Conservation (phyloP, 2,329 filamentous ascomycete species). For the Lachnellula occidentalis region DNA sequence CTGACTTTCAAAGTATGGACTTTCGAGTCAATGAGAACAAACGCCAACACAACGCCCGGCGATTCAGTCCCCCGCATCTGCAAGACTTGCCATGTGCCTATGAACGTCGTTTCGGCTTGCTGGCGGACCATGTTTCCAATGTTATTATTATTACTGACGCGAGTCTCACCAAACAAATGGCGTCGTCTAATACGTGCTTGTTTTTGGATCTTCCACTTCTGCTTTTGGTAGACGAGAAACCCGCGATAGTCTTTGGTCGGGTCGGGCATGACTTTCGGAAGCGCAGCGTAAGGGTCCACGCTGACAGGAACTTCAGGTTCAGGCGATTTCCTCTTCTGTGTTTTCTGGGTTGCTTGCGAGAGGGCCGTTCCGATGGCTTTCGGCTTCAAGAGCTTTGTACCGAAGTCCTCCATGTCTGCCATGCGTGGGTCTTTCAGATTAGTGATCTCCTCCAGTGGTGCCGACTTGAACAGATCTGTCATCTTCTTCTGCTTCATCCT, state of each 20-base stretch:
- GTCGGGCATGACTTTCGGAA: slow-evolving; percentile 79
- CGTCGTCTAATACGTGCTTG: slow-evolving; percentile 78
- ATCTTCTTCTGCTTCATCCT: slow-evolving; percentile 98
- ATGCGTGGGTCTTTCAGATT: slow-evolving; percentile 52
- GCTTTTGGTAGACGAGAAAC: slow-evolving; percentile 91
- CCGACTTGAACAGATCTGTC: slow-evolving; percentile 80
- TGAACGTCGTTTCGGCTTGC: slow-evolving; percentile 84
- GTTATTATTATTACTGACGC: slow-evolving; percentile 58
- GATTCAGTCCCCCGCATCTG: slow-evolving; percentile 78
- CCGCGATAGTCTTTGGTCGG: slow-evolving; percentile 81
- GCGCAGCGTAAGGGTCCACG: slow-evolving; percentile 71
- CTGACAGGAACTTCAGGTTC: slow-evolving; percentile 57
- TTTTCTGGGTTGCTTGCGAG: slow-evolving; percentile 42
- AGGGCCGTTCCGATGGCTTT: slow-evolving; percentile 52
- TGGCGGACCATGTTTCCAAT: slow-evolving; percentile 75
- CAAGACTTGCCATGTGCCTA: slow-evolving; percentile 90
- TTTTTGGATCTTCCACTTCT: slow-evolving; percentile 98
- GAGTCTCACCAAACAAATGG: slow-evolving; percentile 87
- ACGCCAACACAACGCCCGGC: slow-evolving; percentile 81
- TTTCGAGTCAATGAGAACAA: slow-evolving; percentile 89
- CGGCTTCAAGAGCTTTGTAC: slow-evolving; percentile 59
- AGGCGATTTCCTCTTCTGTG: slow-evolving; percentile 68
- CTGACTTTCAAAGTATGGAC: slow-evolving; percentile 83
- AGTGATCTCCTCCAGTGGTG: slow-evolving; percentile 67
- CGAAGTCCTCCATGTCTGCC: slow-evolving; percentile 78